Evolutionary conservation across 2,329 filamentous ascomycete genomes (phyloP), one percentile per base, ranked within the genome.

Genomic region (Aspergillus alliaceus): DNA sequence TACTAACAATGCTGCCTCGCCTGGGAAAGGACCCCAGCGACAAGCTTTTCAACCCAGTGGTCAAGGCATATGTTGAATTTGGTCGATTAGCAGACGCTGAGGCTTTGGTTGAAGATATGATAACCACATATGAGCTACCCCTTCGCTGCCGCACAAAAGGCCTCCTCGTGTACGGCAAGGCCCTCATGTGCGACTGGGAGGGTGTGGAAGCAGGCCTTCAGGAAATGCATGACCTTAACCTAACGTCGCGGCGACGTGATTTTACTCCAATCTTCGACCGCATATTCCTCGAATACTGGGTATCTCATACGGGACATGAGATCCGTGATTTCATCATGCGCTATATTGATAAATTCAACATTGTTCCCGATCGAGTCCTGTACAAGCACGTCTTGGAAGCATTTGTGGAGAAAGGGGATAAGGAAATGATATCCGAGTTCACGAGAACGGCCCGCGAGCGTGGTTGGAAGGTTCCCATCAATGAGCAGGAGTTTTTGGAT

Each of bases 281-380:
- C 24, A 68, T 77, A 42, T 76, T 77, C 42, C 60, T 77, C 34
- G 75, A 77, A 59, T 77, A 71, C 50, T 77, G 73, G 67, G 66
- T 73, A 6, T 66, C 66, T 24, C 73, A 77, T 55, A 64, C 72
- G 4, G 72, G 69, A 0, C 14, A 54, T 15, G 62, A 71, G 22
- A 75, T 73, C 31, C 65, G 66, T n/a, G 64, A 73, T 9, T 77
- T 77, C 40, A 56, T 77, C 49, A 64, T 71, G 20, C 62, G 64
- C 20, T 72, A 67, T 27, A 68, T 77, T 42, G 66, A 73, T 20
- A 66, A 71, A 20, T 76, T 73, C 55, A 57, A 69, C 1, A 63
- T 77, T n/a, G 57, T 67, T 1, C 74, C 74, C 4, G 75, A 77
- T 58, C 64, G 66, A 20, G 64, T 76, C 20, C 67, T 77, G 4